Evolutionary conservation across 169 alveolate genomes (phyloP).

Genomic region (Perkinsus olseni): DNA sequence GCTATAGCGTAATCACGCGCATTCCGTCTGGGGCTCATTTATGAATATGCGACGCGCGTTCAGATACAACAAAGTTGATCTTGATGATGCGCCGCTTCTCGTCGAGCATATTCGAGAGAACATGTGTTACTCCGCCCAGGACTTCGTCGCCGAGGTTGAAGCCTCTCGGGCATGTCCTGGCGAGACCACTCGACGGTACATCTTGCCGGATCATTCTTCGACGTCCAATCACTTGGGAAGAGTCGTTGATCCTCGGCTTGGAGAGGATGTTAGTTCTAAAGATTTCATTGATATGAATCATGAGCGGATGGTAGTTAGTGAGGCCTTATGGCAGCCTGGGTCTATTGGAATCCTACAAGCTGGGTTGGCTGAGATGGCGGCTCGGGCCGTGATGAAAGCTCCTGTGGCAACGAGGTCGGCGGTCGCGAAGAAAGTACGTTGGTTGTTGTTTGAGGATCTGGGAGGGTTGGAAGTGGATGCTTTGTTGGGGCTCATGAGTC

Average conservation of each 20-base stretch:
- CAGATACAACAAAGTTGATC: background rate
- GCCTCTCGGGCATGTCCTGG: background rate
- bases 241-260: background rate
- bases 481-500: no score
- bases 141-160: background rate
- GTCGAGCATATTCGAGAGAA: background rate
- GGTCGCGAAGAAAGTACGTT: background rate
- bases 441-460: background rate
- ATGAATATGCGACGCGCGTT: background rate
- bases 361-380: background rate
- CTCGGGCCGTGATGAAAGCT: background rate
- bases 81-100: background rate
- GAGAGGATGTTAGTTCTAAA: background rate
- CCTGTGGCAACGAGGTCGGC: background rate
- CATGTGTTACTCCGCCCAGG: background rate
- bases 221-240: background rate
- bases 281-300: background rate
- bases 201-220: background rate
- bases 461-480: background rate
- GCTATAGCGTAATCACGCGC: background rate
- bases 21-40: background rate
- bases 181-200: background rate
- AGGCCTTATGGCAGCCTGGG: background rate
- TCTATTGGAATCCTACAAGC: background rate
- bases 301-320: background rate